Evolutionary conservation across 2,329 filamentous ascomycete genomes (phyloP).

Genomic region (Penicillium palitans): DNA sequence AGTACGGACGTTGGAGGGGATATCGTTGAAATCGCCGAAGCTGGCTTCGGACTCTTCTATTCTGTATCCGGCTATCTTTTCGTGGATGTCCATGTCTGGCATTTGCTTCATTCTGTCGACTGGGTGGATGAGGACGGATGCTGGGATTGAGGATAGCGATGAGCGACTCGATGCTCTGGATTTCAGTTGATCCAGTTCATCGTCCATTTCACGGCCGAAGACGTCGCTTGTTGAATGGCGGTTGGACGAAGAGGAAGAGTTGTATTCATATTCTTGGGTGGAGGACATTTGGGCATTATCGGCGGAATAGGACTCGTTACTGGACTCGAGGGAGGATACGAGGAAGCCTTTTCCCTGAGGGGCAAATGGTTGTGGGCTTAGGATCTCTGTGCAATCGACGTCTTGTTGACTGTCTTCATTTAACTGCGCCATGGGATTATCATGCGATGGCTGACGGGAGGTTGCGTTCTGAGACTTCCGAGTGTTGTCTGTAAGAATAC

Average conservation of each 20-base stretch:
- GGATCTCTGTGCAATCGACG: constrained; percentile 19
- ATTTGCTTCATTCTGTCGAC: constrained; percentile 28
- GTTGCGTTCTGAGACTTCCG: not conserved
- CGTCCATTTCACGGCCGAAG: constrained; percentile 29
- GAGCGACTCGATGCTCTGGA: constrained; percentile 42
- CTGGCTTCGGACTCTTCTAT: constrained; percentile 23
- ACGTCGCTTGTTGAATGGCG: constrained; percentile 32
- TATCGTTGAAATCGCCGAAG: constrained; percentile 27
- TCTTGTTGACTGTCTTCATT: constrained; percentile 14
- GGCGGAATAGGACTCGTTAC: constrained; percentile 1
- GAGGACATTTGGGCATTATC: constrained; percentile 22
- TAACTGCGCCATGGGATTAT: constrained; percentile 19
- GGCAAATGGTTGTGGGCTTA: constrained; percentile 24
- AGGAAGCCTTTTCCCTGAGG: constrained; percentile 23
- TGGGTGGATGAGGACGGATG: constrained; percentile 39
- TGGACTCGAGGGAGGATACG: constrained; percentile 21
- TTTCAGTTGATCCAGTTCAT: constrained; percentile 27
- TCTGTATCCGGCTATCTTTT: constrained; percentile 25
- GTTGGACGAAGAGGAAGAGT: constrained; percentile 37
- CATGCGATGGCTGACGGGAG: not conserved
- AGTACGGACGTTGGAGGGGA: constrained; percentile 24
- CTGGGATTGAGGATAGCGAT: constrained; percentile 44
- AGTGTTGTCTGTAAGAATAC: not conserved
- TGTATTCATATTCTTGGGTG: constrained; percentile 33
- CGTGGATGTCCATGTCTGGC: constrained; percentile 18